Conservation (phyloP, 768 basidiomycete genomes). For the Termitomyces titanicus region DNA sequence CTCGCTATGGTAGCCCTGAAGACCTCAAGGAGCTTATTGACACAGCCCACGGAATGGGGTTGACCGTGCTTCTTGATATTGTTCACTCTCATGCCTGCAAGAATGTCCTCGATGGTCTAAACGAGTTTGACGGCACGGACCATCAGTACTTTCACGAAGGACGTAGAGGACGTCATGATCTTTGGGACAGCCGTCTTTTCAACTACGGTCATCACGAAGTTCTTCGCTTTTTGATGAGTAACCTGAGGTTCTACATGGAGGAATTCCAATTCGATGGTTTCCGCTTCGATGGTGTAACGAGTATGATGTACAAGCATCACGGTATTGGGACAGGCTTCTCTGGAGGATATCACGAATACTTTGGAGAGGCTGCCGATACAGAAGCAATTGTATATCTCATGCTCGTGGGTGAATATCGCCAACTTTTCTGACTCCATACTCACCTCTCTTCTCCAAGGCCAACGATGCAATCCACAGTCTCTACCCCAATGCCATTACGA, state of each 20-base stretch:
- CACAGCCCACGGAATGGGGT: conserved; percentile 88
- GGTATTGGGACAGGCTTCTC: conserved; percentile 98
- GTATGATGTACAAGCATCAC: conserved; percentile 99
- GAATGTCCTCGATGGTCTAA: conserved; percentile 93
- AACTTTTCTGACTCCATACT: not conserved
- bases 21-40: conserved; percentile 95
- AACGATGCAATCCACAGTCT: conserved; percentile 85
- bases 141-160: conserved; percentile 98
- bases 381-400: conserved; percentile 95
- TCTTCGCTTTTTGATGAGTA: conserved; percentile 90
- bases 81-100: conserved; percentile 99
- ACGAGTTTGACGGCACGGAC: conserved; percentile 95
- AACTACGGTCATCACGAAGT: conserved; percentile 97
- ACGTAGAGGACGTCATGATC: conserved; percentile 83
- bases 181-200: conserved; percentile 98
- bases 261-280: conserved; percentile 97
- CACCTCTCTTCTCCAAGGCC: conserved; percentile 53
- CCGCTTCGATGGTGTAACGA: conserved; percentile 97
- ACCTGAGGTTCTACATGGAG: conserved; percentile 93
- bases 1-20: conserved; percentile 94
- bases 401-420: conserved; percentile 62
- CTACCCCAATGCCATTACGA: conserved; percentile 80
- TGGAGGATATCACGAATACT: conserved; percentile 98
- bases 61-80: conserved; percentile 92
- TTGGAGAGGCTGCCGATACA: conserved; percentile 77